Evolutionary conservation across 108 stramenopile species (phyloP).

Genomic region (Conticribra weissflogii): DNA sequence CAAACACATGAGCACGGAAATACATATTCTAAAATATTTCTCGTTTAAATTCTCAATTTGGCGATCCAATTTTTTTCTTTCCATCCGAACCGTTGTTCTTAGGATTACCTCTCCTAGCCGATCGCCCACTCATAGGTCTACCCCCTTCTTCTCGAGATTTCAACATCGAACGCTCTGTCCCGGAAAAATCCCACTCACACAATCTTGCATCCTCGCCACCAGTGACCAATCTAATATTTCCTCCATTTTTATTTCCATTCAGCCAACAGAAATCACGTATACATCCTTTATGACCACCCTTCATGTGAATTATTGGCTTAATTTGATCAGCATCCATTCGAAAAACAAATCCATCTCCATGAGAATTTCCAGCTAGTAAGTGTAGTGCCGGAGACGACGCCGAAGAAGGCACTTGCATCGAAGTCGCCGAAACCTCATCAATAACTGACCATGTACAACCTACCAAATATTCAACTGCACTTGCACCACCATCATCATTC

Average conservation of each 20-base stretch:
- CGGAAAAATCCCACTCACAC: conserved; percentile 72
- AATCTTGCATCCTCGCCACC: conserved; percentile 88
- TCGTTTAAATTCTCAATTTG: conserved; percentile 16
- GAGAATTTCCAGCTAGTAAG: conserved; percentile 67
- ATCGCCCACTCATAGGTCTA: neutral
- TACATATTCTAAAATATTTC: neutral
- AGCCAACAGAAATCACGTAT: conserved; percentile 71
- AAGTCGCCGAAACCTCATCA: neutral
- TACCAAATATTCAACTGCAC: conserved; percentile 47
- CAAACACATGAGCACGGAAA: neutral
- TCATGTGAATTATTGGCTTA: conserved; percentile 38
- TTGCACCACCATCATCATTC: conserved; percentile 4
- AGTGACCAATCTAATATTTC: conserved; percentile 60
- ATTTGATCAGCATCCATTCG: conserved; percentile 64
- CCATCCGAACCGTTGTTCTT: conserved; percentile 15
- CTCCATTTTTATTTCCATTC: conserved; percentile 28
- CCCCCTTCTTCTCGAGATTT: neutral
- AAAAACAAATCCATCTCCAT: conserved; percentile 74
- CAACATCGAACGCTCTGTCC: neutral
- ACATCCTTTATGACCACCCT: conserved; percentile 78
- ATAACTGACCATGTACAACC: conserved; percentile 40
- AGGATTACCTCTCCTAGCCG: conserved; percentile 5
- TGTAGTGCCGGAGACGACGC: conserved; percentile 49
- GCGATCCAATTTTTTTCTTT: conserved; percentile 36
- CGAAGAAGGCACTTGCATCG: neutral